Evolutionary conservation across 495 filamentous ascomycete genomes (phyloP).

Genomic region (Physcia stellaris): DNA sequence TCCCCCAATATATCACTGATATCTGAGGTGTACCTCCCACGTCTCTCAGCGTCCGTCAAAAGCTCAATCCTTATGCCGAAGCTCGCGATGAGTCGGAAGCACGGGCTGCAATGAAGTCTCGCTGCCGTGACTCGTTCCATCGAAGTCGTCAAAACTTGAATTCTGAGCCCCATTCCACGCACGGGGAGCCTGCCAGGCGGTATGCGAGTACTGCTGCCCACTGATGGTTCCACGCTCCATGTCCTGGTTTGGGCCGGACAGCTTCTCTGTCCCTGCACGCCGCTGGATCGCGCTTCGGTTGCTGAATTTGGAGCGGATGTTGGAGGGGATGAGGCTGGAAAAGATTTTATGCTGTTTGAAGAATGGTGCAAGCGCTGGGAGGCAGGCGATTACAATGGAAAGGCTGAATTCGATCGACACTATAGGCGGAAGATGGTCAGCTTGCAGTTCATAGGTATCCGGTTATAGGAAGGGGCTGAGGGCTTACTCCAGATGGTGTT

Average conservation of each 20-base stretch:
- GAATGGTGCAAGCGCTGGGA: conserved; percentile 3
- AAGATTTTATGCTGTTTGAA: background rate
- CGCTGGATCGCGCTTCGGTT: background rate
- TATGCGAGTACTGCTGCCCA: background rate
- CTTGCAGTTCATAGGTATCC: too few relatives aligned
- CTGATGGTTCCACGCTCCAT: background rate
- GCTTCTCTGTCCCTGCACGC: background rate
- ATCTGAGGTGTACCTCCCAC: too few relatives aligned
- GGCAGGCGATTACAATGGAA: conserved; percentile 8
- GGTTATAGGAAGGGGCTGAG: background rate
- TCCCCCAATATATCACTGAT: too few relatives aligned
- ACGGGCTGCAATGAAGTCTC: too few relatives aligned
- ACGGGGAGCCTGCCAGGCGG: conserved; percentile 1
- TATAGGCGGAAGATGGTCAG: background rate
- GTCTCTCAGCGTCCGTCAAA: too few relatives aligned
- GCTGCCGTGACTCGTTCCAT: background rate
- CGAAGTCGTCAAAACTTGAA: background rate
- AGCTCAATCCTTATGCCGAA: too few relatives aligned
- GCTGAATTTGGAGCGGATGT: conserved; percentile 3
- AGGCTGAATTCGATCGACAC: conserved; percentile 6
- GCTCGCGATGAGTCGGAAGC: too few relatives aligned
- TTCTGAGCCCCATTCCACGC: conserved; percentile 1
- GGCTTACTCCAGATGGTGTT: conserved; percentile 8
- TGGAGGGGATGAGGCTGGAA: background rate
- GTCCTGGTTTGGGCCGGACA: background rate